Evolutionary conservation across 2,329 filamentous ascomycete genomes (phyloP).

Genomic region (Myriangium duriaei): DNA sequence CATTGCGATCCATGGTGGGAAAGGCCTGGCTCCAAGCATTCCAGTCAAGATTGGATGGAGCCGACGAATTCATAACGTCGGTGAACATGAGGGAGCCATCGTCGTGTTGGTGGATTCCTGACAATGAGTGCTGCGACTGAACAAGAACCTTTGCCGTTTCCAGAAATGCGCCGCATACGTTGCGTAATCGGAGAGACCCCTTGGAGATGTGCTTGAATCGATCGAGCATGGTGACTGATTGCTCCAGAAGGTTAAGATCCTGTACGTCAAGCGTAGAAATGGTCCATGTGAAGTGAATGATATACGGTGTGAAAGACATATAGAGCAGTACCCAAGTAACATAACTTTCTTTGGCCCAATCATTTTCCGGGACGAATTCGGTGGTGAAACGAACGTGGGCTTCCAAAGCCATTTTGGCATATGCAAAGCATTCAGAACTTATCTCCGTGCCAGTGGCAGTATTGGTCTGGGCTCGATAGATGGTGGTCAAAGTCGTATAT

Average conservation of each 20-base stretch:
- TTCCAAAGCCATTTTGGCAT: conserved; percentile 10
- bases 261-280: conserved; percentile 10
- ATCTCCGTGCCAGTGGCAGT: conserved; percentile 11
- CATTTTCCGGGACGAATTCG: conserved; percentile 4
- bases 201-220: conserved; percentile 10
- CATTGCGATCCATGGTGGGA: conserved; percentile 1
- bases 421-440: conserved; percentile 13
- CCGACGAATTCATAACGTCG: background rate
- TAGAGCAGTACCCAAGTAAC: conserved; percentile 14
- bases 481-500: conserved; percentile 12
- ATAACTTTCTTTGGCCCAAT: conserved; percentile 8
- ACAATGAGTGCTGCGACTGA: conserved; percentile 11
- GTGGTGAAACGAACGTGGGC: conserved; percentile 11
- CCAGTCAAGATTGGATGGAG: background rate
- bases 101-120: conserved; percentile 11
- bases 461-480: conserved; percentile 12
- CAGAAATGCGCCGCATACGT: conserved; percentile 12
- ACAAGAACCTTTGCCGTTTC: conserved; percentile 12
- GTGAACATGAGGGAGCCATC: conserved; percentile 11
- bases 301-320: conserved; percentile 12
- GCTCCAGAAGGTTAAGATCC: conserved; percentile 10
- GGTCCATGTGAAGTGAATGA: conserved; percentile 13
- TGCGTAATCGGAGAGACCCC: conserved; percentile 10
- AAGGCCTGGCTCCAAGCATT: conserved; percentile 5
- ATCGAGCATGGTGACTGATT: conserved; percentile 10